These are phyloP conservation scores for Bruguiera parviflora DNA, from an alignment of 345 rosid species.

Conservation along the genomic window DNA sequence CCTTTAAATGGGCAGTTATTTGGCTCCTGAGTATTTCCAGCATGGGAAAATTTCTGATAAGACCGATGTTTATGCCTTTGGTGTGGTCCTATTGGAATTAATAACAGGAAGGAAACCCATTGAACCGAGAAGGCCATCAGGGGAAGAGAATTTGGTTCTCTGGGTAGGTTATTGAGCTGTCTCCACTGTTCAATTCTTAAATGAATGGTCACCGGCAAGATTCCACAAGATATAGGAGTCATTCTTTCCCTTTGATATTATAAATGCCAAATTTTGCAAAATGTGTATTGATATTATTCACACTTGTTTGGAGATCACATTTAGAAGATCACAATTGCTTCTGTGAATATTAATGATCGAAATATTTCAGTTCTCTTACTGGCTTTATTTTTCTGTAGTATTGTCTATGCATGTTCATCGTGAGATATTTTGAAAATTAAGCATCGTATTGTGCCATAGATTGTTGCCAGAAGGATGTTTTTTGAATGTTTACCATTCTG, in stretches of 20 bases:
- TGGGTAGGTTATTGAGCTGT: slow-evolving; percentile 63
- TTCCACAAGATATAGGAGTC: background rate
- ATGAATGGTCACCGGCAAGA: slow-evolving; percentile 14
- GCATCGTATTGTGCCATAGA: too few species aligned
- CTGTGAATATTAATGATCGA: background rate
- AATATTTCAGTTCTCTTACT: too few species aligned
- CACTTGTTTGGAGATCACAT: background rate
- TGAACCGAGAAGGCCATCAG: slow-evolving; percentile 69
- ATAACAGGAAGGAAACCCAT: slow-evolving; percentile 85
- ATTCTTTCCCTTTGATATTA: slow-evolving; percentile 15
- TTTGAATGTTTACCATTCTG: too few species aligned
- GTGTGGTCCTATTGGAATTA: slow-evolving; percentile 85
- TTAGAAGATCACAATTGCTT: background rate
- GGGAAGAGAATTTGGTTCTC: slow-evolving; percentile 87
- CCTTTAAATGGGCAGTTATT: slow-evolving; percentile 45
- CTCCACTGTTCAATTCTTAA: slow-evolving; percentile 27
- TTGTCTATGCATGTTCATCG: too few species aligned
- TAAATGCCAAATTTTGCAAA: slow-evolving; percentile 6
- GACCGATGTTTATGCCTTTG: slow-evolving; percentile 93
- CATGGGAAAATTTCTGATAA: slow-evolving; percentile 90
- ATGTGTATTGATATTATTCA: background rate
- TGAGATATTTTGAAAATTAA: too few species aligned
- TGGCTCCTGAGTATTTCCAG: slow-evolving; percentile 97
- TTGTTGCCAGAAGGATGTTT: too few species aligned
- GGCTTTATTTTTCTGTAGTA: too few species aligned